Percentiles rank a stretch among this genome's conserved stretches.
Evolutionary conservation across 2,329 filamentous ascomycete species (phyloP).

Genomic region (Penicillium sp.): DNA sequence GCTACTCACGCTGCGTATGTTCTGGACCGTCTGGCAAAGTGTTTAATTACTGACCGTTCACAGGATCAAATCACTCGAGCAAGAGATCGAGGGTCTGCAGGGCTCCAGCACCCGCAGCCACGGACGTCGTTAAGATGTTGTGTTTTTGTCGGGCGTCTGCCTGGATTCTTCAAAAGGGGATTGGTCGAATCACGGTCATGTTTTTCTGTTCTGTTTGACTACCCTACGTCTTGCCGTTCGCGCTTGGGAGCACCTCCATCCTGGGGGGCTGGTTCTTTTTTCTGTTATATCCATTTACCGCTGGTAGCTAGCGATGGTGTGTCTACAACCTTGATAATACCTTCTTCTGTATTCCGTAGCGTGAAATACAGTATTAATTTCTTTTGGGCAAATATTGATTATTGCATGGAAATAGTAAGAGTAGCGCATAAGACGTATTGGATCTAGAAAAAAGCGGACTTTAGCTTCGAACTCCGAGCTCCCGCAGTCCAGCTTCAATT

Average conservation of each 20-base stretch:
- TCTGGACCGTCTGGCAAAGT: neutral
- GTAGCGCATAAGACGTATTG: neutral
- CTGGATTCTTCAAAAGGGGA: conserved; percentile 28
- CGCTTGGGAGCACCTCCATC: conserved; percentile 34
- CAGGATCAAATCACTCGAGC: conserved; percentile 63
- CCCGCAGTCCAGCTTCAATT: conserved; percentile 11
- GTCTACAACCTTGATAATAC: conserved; percentile 45
- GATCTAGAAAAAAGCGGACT: neutral
- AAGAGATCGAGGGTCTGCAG: conserved; percentile 91
- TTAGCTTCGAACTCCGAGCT: conserved; percentile 11
- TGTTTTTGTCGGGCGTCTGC: conserved; percentile 15
- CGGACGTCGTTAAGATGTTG: conserved; percentile 72
- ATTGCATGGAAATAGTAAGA: neutral
- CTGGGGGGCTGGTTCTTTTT: conserved; percentile 32
- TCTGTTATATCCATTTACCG: conserved; percentile 38
- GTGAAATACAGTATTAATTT: conserved; percentile 43
- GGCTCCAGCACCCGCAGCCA: conserved; percentile 86
- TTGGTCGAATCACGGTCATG: conserved; percentile 30
- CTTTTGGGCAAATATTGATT: conserved; percentile 5
- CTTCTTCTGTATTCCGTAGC: conserved; percentile 41
- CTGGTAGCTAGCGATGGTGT: conserved; percentile 46
- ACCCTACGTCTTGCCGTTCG: conserved; percentile 36
- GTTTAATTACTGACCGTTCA: conserved; percentile 25
- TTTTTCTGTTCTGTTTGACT: conserved; percentile 38
- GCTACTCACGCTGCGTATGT: conserved; percentile 80